These are phyloP conservation scores for Cordyceps militaris DNA, from an alignment of 2,329 filamentous ascomycete species.

Conservation along the genomic window DNA sequence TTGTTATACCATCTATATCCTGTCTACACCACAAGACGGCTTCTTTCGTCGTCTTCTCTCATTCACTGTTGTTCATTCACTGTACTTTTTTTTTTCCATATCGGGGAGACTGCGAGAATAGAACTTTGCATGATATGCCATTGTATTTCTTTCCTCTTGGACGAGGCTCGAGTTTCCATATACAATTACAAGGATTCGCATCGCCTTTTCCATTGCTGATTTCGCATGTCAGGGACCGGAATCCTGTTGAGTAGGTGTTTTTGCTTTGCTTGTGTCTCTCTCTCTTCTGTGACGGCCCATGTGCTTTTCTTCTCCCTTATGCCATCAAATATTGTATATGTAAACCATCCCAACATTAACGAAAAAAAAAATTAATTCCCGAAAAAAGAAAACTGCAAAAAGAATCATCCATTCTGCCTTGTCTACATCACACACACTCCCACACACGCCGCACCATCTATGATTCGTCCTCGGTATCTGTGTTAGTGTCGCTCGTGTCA, in stretches of 20 bases:
- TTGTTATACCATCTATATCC: too few species aligned
- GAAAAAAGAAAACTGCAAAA: neutral
- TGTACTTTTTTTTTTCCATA: neutral
- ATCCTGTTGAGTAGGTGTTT: neutral
- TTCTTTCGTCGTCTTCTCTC: too few species aligned
- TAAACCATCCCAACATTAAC: neutral
- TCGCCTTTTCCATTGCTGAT: neutral
- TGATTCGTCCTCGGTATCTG: conserved; percentile 58
- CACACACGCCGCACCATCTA: conserved; percentile 19
- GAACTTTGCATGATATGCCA: too few species aligned
- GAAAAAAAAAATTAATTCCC: neutral
- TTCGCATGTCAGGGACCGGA: neutral
- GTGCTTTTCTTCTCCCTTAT: neutral
- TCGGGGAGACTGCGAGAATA: too few species aligned
- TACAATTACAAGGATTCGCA: neutral
- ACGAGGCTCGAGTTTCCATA: neutral
- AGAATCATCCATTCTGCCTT: neutral
- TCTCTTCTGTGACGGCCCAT: neutral
- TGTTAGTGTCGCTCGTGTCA: conserved; percentile 62
- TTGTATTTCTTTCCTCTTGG: neutral
- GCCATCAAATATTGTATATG: neutral
- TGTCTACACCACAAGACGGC: too few species aligned
- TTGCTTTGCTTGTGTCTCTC: neutral
- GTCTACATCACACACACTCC: neutral
- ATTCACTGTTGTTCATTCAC: neutral